Evolutionary conservation across 2,329 filamentous ascomycete genomes (phyloP).

Genomic region (Purpureocillium lavendulum): DNA sequence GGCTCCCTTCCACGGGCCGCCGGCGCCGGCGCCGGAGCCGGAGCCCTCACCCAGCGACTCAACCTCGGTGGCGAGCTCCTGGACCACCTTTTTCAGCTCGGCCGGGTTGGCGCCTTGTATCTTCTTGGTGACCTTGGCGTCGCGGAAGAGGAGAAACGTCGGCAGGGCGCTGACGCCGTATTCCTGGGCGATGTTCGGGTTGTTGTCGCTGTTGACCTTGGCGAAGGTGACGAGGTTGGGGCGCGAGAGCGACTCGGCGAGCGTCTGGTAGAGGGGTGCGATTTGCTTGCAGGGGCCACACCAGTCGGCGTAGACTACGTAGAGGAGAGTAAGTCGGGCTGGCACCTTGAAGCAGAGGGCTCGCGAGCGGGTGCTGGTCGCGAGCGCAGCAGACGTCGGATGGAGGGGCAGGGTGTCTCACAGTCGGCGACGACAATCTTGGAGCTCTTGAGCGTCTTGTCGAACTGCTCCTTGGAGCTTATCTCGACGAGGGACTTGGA

Average conservation of each 20-base stretch:
- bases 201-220: slow-evolving; percentile 77
- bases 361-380: too few species aligned
- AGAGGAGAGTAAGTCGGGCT: slow-evolving; percentile 9
- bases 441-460: slow-evolving; percentile 58
- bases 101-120: slow-evolving; percentile 66
- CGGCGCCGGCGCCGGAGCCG: slow-evolving; percentile 28
- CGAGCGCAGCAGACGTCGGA: too few species aligned
- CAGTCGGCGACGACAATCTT: slow-evolving; percentile 82
- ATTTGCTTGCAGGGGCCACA: slow-evolving; percentile 79
- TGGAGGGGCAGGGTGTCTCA: slow-evolving; percentile 37
- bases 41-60: slow-evolving; percentile 40
- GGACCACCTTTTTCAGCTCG: slow-evolving; percentile 62
- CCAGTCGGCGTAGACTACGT: slow-evolving; percentile 77
- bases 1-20: slow-evolving; percentile 61
- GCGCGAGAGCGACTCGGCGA: slow-evolving; percentile 62
- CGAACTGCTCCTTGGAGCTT: slow-evolving; percentile 54
- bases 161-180: slow-evolving; percentile 74
- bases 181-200: slow-evolving; percentile 62
- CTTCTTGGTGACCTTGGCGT: slow-evolving; percentile 57
- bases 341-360: slow-evolving; percentile 5
- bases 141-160: slow-evolving; percentile 84
- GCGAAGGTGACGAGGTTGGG: slow-evolving; percentile 71
- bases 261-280: slow-evolving; percentile 71
- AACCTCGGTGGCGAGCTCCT: slow-evolving; percentile 62
- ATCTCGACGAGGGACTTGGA: slow-evolving; percentile 19